Base-by-base conservation (phyloP, 2,329 filamentous ascomycete species). In the Kalmusia sp. region DNA sequence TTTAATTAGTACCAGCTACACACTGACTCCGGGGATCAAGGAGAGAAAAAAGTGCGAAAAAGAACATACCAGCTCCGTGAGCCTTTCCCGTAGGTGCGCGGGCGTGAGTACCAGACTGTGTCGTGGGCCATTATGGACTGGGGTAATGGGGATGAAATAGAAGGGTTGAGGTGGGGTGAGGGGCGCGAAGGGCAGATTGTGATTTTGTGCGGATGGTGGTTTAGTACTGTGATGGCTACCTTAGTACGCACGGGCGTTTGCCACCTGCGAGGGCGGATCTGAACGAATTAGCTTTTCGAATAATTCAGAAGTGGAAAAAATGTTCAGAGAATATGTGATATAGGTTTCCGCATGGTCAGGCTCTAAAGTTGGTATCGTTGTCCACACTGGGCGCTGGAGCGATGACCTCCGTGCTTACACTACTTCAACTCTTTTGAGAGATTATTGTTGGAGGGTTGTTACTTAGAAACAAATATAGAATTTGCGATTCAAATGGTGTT, bases 11-110 rank as follows among this genome's bases (percentile, higher is more conserved):
- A 41, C 19, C 9, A 41, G 17, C 7, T 5, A 21, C 1, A 14
- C 28, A 24, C 5, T 25, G 19, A 37, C 19, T 89, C 11, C 33
- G n/a, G 11, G n/a, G 19, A 24, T 21, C 25, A 19, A 8, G 39
- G n/a, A 15, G 4, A 38, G 45, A 21, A n/a, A 25, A 51, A 44
- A 12, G 5, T 56, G 81, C 89, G 78, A 4, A 12, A 12, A n/a
- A 33, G 22, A 7, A 57, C 55, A 1, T 91, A 96, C 92, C 93
- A 97, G 78, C 82, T 81, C 79, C 92, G 89, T 78, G 91, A 85
- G 81, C 93, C 93, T 86, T 97, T 97, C 84, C 93, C 93, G 86
- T 96, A 96, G 78, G 81, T 92, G 81, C 92, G 90, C 75, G 95
- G 93, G 22, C 33, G 33, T 9, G 44, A 47, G 33, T 47, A 37